Conservation (phyloP, 306 rosid genomes). For the Gleditsia sinensis region DNA sequence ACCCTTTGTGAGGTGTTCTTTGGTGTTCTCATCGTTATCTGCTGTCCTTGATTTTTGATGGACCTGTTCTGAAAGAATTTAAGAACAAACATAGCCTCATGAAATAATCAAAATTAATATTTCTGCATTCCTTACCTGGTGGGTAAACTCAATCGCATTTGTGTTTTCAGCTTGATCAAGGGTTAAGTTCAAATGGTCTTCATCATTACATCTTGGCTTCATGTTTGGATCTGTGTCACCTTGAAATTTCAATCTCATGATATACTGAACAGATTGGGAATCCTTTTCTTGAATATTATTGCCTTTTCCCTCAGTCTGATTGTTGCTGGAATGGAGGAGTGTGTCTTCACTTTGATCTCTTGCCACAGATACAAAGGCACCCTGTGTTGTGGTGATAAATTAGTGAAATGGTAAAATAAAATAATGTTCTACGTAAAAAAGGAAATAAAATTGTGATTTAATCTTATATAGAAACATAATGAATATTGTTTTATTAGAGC, state of each 20-base stretch:
- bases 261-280: not conserved
- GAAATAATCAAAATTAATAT: not conserved
- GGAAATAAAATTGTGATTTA: not conserved
- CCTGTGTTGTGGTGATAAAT: not conserved
- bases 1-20: not conserved
- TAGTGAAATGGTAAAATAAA: not conserved
- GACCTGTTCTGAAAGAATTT: slow-evolving; percentile 29
- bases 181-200: not conserved
- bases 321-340: not conserved
- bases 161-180: not conserved
- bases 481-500: not conserved
- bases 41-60: slow-evolving; percentile 2
- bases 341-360: slow-evolving; percentile 25
- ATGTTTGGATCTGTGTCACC: not conserved
- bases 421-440: not conserved
- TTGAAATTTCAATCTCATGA: not conserved
- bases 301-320: slow-evolving; percentile 18
- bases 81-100: not conserved
- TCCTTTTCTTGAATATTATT: slow-evolving; percentile 15
- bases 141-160: not conserved
- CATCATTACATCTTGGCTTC: not conserved
- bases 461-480: not conserved
- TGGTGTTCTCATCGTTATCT: not conserved
- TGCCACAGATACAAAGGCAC: not conserved
- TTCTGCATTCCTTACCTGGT: not conserved